A percentile compares a stretch with the other conserved stretches of the same genome.
phyloP scores from a whole-genome alignment of 768 basidiomycete genomes.

The Lentinula aciculospora region DNA sequence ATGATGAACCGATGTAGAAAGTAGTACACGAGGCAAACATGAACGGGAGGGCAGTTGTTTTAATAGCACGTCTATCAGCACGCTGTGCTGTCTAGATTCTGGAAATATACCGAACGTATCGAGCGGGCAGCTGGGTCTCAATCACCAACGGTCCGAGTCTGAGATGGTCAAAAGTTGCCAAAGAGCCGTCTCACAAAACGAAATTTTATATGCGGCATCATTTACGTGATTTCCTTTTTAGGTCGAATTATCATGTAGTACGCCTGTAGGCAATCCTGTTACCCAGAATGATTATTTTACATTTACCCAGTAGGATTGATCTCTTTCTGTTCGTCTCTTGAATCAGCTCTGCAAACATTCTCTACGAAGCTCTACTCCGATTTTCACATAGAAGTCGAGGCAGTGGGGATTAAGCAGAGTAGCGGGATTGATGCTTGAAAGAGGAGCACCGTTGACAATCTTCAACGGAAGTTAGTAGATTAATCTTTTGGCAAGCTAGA shows the following conservation, averaged over 20 bases:
- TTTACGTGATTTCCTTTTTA: background rate
- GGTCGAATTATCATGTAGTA: too few species aligned
- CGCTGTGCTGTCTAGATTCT: background rate
- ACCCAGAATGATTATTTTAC: too few species aligned
- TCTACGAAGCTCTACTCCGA: constrained; percentile 30
- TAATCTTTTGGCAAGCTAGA: constrained; percentile 10
- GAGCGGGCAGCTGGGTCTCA: background rate
- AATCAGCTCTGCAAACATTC: background rate
- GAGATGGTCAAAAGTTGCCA: background rate
- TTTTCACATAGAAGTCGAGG: constrained; percentile 52
- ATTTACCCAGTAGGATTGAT: too few species aligned
- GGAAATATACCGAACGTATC: constrained; percentile 1
- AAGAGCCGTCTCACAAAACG: background rate
- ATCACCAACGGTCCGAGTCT: background rate
- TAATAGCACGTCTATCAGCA: background rate
- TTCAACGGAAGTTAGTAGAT: constrained; percentile 21
- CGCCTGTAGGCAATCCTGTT: too few species aligned
- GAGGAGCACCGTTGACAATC: constrained; percentile 77
- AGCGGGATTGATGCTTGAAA: constrained; percentile 62
- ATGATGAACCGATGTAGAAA: constrained; percentile 37
- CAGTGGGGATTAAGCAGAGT: constrained; percentile 74
- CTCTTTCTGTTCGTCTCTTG: background rate
- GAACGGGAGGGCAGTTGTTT: constrained; percentile 16
- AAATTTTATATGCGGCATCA: background rate
- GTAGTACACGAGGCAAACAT: constrained; percentile 43